Percentiles rank a stretch among this genome's conserved stretches.
Evolutionary conservation across 495 filamentous ascomycete species (phyloP).

Genomic region (Aspergillus taichungensis): DNA sequence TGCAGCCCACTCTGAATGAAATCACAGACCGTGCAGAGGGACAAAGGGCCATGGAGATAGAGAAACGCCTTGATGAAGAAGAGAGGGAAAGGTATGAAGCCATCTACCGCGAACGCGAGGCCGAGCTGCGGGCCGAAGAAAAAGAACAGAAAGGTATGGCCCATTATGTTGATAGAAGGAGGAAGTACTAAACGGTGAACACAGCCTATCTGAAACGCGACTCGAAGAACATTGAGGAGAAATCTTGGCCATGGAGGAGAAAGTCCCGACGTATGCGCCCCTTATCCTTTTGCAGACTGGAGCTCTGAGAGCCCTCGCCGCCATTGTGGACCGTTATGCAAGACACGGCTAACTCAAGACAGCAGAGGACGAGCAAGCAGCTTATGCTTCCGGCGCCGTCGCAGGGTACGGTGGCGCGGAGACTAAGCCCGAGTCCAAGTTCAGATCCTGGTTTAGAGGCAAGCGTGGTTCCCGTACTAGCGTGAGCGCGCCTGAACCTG

Average conservation of each 20-base stretch:
- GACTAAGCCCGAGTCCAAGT: slow-evolving; percentile 29
- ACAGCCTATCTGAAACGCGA: slow-evolving; percentile 30
- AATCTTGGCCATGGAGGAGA: slow-evolving; percentile 21
- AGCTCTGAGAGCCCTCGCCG: too few relatives aligned
- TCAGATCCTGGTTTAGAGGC: slow-evolving; percentile 55
- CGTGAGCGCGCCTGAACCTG: slow-evolving; percentile 8
- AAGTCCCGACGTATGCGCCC: slow-evolving; percentile 15
- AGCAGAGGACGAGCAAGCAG: neutral
- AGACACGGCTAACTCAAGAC: neutral
- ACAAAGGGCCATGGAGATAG: slow-evolving; percentile 52
- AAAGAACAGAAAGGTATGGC: slow-evolving; percentile 42
- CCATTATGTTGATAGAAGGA: neutral
- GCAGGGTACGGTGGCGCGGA: slow-evolving; percentile 15
- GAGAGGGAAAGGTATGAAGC: slow-evolving; percentile 35
- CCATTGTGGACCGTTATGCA: neutral
- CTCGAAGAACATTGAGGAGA: slow-evolving; percentile 16
- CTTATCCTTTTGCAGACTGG: too few relatives aligned
- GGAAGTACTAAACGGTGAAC: slow-evolving; percentile 23
- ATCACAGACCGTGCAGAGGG: slow-evolving; percentile 68
- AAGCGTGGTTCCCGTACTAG: slow-evolving; percentile 39
- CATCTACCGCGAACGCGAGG: slow-evolving; percentile 46
- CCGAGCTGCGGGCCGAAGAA: slow-evolving; percentile 41
- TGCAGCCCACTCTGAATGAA: slow-evolving; percentile 89
- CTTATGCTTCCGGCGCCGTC: slow-evolving; percentile 8
- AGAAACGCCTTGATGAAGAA: slow-evolving; percentile 46